Base-by-base conservation (phyloP, 768 basidiomycete species). In the Tephrocybe sp. region DNA sequence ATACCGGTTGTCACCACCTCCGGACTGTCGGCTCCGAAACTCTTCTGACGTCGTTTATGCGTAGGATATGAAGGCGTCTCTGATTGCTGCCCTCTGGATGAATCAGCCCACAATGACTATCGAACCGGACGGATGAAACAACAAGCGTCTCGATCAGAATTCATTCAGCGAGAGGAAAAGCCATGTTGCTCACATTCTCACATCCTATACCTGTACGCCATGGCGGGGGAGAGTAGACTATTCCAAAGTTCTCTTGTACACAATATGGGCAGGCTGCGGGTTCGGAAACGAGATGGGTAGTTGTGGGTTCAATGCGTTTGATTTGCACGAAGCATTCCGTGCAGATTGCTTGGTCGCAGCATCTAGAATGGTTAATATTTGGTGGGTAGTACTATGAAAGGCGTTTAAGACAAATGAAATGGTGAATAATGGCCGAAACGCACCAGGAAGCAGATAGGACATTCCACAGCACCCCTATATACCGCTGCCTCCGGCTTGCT, bases 291-390 rank as follows among this genome's bases (percentile, higher is more conserved):
- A 97, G 76, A 69, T 98, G 94, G 0, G 94, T 97, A 6, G 92
- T 77, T 0, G 93, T 95, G 5, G 97, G 93, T 55, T 99, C 97
- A 29, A 80, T 83, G 47, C 97, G 88, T 74, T 97, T 98, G 71
- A 99, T 98, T 71, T 97, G 95, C 18, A 97, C 93, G 62, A 99
- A 98, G 65, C 97, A 99, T 69, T 99, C 97, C 30, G 97, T 97
- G 65, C 97, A 99, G 54, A 99, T 95, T 18, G 91, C 87, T 59
- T 99, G 97, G 75, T 95, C 94, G 66, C 97, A 99, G 66, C 97
- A 99, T 63, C 97, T 82, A 31, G 97, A 97, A 60, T 86, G 87
- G 64, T 98, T 97, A 69, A 97, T 97, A 69, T 97, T 95, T 39
- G 88, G 79, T 19, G 97, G 97, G 63, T 97, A 99, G 68, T 95